A percentile compares a stretch with the other conserved stretches of the same genome.
phyloP scores from a whole-genome alignment of 768 basidiomycete genomes.

The Pulveroboletus sp. region DNA sequence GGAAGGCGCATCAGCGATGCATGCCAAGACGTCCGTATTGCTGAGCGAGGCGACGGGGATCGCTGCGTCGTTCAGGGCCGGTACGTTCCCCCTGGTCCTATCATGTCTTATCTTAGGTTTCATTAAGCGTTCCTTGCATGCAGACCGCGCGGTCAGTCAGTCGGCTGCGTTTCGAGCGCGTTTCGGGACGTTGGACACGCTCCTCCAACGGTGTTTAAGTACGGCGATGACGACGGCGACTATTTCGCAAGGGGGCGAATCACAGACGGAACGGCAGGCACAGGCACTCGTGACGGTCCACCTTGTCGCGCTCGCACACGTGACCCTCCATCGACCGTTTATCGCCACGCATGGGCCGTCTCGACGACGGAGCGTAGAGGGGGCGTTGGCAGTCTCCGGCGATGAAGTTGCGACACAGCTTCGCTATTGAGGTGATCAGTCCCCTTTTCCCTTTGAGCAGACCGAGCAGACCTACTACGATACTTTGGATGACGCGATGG shows the following conservation, averaged over 20 bases:
- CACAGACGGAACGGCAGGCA: background rate
- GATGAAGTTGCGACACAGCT: constrained; percentile 34
- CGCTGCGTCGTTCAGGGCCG: constrained; percentile 22
- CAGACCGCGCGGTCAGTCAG: constrained; percentile 42
- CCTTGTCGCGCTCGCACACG: constrained; percentile 22
- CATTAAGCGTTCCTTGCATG: background rate
- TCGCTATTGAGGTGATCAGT: constrained; percentile 24
- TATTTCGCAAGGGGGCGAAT: background rate
- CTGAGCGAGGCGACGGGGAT: constrained; percentile 33
- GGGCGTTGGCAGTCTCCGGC: constrained; percentile 29
- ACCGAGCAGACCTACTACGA: constrained; percentile 27
- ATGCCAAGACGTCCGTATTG: constrained; percentile 31
- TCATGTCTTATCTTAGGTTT: background rate
- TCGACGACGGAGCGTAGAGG: constrained; percentile 13
- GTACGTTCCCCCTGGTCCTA: constrained; percentile 16
- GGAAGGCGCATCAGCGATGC: constrained; percentile 10
- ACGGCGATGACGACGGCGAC: constrained; percentile 8
- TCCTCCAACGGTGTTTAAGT: constrained; percentile 34
- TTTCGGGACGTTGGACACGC: constrained; percentile 42
- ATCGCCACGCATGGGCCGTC: constrained; percentile 11
- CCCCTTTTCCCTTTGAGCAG: background rate
- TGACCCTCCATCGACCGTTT: constrained; percentile 22
- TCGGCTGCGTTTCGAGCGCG: constrained; percentile 38
- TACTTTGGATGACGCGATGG: constrained; percentile 22
- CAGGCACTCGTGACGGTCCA: constrained; percentile 16